These are phyloP conservation scores for Magnolia changhungtana DNA, from an alignment of 164 flowering plant genomes.

Conservation along the genomic window DNA sequence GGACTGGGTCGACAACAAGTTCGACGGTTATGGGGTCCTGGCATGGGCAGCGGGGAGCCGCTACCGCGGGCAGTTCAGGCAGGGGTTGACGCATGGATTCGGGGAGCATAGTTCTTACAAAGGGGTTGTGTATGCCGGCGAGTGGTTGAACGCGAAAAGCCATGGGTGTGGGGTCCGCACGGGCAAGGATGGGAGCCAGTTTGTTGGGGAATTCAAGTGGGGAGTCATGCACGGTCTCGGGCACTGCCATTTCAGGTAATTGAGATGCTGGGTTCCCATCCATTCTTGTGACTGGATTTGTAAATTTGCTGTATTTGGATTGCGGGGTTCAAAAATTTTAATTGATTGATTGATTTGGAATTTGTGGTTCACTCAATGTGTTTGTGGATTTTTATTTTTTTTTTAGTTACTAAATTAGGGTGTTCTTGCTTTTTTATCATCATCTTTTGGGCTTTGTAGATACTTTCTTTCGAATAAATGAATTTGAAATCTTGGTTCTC, in stretches of 20 bases:
- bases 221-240: conserved; percentile 85
- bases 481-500: background rate
- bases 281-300: background rate
- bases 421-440: background rate
- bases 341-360: background rate
- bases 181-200: conserved; percentile 71
- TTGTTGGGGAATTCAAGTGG: conserved; percentile 85
- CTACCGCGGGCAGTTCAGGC: conserved; percentile 77
- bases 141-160: conserved; percentile 81
- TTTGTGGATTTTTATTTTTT: background rate
- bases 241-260: conserved; percentile 74
- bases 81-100: conserved; percentile 70
- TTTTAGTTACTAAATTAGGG: background rate
- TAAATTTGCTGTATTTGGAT: background rate
- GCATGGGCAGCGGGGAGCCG: conserved; percentile 84
- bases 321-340: background rate
- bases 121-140: conserved; percentile 80
- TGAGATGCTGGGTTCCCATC: background rate
- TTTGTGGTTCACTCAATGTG: background rate
- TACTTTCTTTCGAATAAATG: background rate
- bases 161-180: conserved; percentile 78
- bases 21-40: conserved; percentile 80
- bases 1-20: conserved; percentile 78
- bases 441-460: background rate
- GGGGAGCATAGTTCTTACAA: conserved; percentile 74